Percentiles rank a stretch among this genome's conserved stretches.
Conservation (phyloP, 1,139 yeast genomes). For the Suhomyces bolitotheri region DNA sequence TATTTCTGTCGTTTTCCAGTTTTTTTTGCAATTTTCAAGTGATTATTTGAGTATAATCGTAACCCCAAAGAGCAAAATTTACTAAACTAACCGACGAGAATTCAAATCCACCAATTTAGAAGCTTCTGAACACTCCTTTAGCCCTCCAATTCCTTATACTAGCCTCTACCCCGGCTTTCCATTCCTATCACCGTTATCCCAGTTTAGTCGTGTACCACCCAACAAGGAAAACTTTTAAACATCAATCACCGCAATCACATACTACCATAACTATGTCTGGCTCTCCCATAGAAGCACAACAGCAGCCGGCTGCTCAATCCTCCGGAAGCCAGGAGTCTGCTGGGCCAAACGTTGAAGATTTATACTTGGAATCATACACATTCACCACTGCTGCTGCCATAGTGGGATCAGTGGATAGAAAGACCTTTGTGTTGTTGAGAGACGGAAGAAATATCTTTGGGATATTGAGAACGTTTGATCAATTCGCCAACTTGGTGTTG, state of each 20-base stretch:
- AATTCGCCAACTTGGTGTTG: conserved; percentile 86
- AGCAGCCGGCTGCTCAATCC: conserved; percentile 12
- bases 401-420: conserved; percentile 90
- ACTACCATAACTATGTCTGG: conserved; percentile 8
- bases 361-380: conserved; percentile 69
- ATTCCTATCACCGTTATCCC: too few relatives aligned
- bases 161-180: too few relatives aligned
- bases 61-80: too few relatives aligned
- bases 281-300: conserved; percentile 11
- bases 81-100: too few relatives aligned
- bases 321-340: conserved; percentile 18
- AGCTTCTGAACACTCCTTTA: too few relatives aligned
- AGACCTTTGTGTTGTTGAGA: conserved; percentile 79
- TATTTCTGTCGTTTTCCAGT: too few relatives aligned
- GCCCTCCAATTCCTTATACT: too few relatives aligned
- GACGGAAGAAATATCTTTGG: conserved; percentile 92
- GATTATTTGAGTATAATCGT: too few relatives aligned
- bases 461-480: conserved; percentile 91
- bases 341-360: conserved; percentile 47
- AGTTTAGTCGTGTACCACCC: conserved; percentile 11
- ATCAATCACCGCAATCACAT: conserved; percentile 2
- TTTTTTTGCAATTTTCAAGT: too few relatives aligned
- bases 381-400: conserved; percentile 97
- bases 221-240: conserved; percentile 10
- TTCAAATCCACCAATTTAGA: too few relatives aligned